A percentile compares a stretch with the other conserved stretches of the same genome.
These are phyloP conservation scores for Salix brachista DNA, from an alignment of 345 rosid species.

Conservation along the genomic window DNA sequence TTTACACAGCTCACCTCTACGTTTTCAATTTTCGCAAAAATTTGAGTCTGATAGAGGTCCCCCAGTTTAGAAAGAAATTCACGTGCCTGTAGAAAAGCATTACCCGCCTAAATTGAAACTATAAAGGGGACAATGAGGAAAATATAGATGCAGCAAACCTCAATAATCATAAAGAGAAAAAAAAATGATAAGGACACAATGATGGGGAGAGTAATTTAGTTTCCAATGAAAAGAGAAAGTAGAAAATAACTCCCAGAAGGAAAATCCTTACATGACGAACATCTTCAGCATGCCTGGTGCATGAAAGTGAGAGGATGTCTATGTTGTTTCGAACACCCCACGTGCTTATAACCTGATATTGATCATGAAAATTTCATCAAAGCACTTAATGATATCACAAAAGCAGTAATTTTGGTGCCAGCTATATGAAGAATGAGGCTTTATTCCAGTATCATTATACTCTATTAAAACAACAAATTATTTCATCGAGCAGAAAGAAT, in stretches of 20 bases:
- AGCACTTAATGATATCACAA: neutral
- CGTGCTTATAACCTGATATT: constrained; percentile 56
- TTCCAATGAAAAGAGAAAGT: neutral
- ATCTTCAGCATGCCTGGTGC: constrained; percentile 64
- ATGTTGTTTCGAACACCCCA: constrained; percentile 66
- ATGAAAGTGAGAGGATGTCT: constrained; percentile 63
- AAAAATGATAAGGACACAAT: neutral
- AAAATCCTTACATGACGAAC: constrained; percentile 48
- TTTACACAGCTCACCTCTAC: constrained; percentile 41
- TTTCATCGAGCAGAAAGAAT: neutral
- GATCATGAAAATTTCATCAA: constrained; percentile 3
- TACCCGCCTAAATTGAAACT: constrained; percentile 8
- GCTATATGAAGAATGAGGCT: neutral
- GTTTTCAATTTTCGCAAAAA: constrained; percentile 67
- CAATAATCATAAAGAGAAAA: neutral
- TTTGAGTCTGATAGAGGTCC: constrained; percentile 53
- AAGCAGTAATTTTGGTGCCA: neutral
- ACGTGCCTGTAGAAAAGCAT: constrained; percentile 46
- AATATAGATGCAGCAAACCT: neutral
- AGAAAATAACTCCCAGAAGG: neutral
- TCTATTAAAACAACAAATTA: neutral
- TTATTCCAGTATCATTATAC: neutral
- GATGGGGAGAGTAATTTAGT: neutral
- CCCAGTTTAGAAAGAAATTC: constrained; percentile 47
- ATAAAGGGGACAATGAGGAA: neutral